phyloP scores from a whole-genome alignment of 1,139 yeast species.

The Candida smagusa region DNA sequence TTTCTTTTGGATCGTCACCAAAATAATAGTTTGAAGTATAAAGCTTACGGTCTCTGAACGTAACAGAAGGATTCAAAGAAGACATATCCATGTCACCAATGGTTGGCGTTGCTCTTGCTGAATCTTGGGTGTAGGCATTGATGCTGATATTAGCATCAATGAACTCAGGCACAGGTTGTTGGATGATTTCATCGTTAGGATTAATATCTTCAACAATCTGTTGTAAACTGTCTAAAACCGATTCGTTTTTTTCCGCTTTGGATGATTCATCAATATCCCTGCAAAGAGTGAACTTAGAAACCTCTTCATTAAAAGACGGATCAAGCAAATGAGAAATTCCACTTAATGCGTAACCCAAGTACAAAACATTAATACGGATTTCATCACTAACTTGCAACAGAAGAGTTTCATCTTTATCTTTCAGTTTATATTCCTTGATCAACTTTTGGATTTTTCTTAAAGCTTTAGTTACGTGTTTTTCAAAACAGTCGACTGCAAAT shows the following conservation, averaged over 20 bases:
- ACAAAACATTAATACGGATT: slow-evolving; percentile 53
- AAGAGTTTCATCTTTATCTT: slow-evolving; percentile 15
- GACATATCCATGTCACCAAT: slow-evolving; percentile 44
- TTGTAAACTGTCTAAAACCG: slow-evolving; percentile 35
- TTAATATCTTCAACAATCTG: slow-evolving; percentile 38
- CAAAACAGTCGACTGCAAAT: slow-evolving; percentile 62
- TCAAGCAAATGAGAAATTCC: slow-evolving; percentile 79
- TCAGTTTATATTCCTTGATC: slow-evolving; percentile 27
- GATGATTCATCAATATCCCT: neutral
- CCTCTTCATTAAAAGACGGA: slow-evolving; percentile 53
- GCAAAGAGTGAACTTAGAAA: slow-evolving; percentile 27
- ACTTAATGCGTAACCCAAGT: slow-evolving; percentile 59
- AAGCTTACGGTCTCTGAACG: slow-evolving; percentile 58
- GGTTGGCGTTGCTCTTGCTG: slow-evolving; percentile 40
- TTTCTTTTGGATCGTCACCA: slow-evolving; percentile 46
- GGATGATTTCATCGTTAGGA: neutral
- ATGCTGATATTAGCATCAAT: neutral
- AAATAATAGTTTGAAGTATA: slow-evolving; percentile 58
- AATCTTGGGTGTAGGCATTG: slow-evolving; percentile 10
- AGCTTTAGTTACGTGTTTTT: slow-evolving; percentile 43
- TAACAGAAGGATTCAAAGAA: slow-evolving; percentile 44
- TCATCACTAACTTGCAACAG: slow-evolving; percentile 40
- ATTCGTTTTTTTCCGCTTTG: slow-evolving; percentile 18
- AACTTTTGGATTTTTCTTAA: slow-evolving; percentile 40
- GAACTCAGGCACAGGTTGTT: neutral